Percentiles rank a stretch among this genome's conserved stretches.
Evolutionary conservation across 208 protist species (phyloP).

Genomic region (Trypanosomatidae sp.): DNA sequence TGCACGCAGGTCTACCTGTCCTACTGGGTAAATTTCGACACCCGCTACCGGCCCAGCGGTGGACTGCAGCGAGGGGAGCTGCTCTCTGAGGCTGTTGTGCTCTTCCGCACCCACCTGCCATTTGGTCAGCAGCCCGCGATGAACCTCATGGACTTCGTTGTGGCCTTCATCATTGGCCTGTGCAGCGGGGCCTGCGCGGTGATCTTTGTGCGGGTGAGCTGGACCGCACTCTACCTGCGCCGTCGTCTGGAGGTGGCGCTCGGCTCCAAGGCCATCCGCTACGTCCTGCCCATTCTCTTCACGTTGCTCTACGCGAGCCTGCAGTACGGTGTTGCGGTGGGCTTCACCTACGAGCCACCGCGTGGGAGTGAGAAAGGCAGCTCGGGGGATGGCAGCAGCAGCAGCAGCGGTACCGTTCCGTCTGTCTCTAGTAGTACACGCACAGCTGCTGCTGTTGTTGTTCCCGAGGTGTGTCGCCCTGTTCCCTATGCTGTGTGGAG

Average conservation of each 20-base stretch:
- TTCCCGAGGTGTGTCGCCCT: slow-evolving; percentile 25
- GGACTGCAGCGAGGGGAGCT: slow-evolving; percentile 23
- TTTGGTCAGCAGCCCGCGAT: slow-evolving; percentile 44
- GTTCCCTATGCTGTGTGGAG: slow-evolving; percentile 34
- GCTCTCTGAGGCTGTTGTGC: slow-evolving; percentile 31
- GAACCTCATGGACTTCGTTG: slow-evolving; percentile 49
- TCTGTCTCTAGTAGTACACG: not conserved
- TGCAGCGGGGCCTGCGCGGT: slow-evolving; percentile 35
- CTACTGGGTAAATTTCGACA: slow-evolving; percentile 37
- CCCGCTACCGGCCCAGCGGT: slow-evolving; percentile 38
- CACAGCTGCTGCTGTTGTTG: not conserved
- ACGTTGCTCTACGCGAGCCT: slow-evolving; percentile 46
- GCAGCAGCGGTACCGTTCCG: not conserved
- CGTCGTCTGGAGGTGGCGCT: slow-evolving; percentile 34
- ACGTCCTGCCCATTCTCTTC: slow-evolving; percentile 38
- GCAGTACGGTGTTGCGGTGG: slow-evolving; percentile 36
- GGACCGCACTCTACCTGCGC: slow-evolving; percentile 35
- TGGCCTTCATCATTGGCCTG: slow-evolving; percentile 37
- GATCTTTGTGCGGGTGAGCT: slow-evolving; percentile 42
- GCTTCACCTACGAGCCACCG: not conserved
- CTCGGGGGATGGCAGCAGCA: not conserved
- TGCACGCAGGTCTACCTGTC: slow-evolving; percentile 53
- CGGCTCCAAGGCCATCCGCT: slow-evolving; percentile 40
- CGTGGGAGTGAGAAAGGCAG: not conserved
- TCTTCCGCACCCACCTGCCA: slow-evolving; percentile 33